Base-by-base conservation (phyloP, 176 grass and related monocot genomes). In the Triticum timopheevii region DNA sequence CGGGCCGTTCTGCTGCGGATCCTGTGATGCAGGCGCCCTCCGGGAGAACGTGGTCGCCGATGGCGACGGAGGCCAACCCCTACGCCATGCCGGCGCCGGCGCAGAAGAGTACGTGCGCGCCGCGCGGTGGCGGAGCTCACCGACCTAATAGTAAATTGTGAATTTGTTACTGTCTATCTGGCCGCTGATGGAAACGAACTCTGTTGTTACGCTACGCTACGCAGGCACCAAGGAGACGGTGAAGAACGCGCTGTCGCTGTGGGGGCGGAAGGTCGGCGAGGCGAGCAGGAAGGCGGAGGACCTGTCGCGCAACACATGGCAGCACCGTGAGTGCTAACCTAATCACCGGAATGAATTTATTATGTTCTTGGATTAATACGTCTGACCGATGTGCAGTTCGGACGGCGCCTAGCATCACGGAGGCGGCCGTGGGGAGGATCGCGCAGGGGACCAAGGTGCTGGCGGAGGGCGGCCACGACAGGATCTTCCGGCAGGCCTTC, bases 291-390 rank as follows among this genome's bases (percentile, higher is more conserved):
- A 91, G 76, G 92, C 97, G 6, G 97, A 99, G 90, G 97, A 94
- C 54, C 73, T 99, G 70, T 99, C 97, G 19, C 89, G 83, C 87
- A 96, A 94, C 87, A 99, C 97, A 27, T 99, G 97, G 97, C 97
- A 96, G 85, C 97, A 99, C 82, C 35, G 97, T 99, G 71, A 88
- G 93, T 65, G 6, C 2, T 40, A 4, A 8, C 8, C 50, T 13
- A 3, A 31, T 44, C 65, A 25, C 31, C 20, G 0, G 67, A 2
- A 25, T 30, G 25, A 7, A 65, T 33, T 23, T 47, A 13, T 17
- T 45, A 45, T 11, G 44, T 19, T 50, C 49, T 30, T 76, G 73
- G 44, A 30, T 31, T 5, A 30, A 9, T 31, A 31, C 15, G 16
- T 35, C 52, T 80, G 30, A 5, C 6, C 45, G 65, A 20, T 89